Evolutionary conservation across 176 grass and related monocot species (phyloP).

Genomic region (Poa pratensis): DNA sequence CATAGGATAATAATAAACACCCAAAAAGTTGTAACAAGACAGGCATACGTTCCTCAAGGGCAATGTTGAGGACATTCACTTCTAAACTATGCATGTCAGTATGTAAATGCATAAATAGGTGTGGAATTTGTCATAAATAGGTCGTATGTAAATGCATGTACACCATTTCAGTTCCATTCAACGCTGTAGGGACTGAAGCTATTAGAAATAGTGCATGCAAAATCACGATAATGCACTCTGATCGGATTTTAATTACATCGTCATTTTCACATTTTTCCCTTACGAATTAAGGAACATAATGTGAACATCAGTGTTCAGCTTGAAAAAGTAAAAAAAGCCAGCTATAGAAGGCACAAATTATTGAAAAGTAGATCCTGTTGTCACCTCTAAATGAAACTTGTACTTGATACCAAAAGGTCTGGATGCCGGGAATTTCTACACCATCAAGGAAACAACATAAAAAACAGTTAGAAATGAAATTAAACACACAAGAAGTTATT

Average conservation of each 20-base stretch:
- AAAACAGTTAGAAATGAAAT: constrained; percentile 33
- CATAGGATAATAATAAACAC: not conserved
- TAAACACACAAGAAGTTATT: constrained; percentile 9
- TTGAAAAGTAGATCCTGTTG: not conserved
- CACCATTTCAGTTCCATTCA: constrained; percentile 8
- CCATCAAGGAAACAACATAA: constrained; percentile 23
- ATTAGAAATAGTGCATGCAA: constrained; percentile 18
- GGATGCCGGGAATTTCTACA: constrained; percentile 85
- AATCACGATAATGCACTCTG: not conserved
- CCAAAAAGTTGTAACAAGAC: constrained; percentile 17
- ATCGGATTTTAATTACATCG: constrained; percentile 2
- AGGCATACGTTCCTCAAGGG: not conserved
- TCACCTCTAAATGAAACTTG: constrained; percentile 97
- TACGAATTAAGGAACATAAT: constrained; percentile 22
- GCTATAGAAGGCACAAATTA: constrained; percentile 23
- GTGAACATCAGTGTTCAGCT: constrained; percentile 27
- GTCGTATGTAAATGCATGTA: not conserved
- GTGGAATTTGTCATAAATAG: constrained; percentile 9
- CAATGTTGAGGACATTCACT: not conserved
- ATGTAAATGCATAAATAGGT: too few relatives aligned
- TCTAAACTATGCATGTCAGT: not conserved
- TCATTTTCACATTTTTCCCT: constrained; percentile 9
- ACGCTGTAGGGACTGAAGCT: not conserved
- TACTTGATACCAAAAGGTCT: constrained; percentile 94
- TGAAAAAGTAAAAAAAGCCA: constrained; percentile 24